Percentiles rank a stretch among this genome's conserved stretches.
phyloP scores from a whole-genome alignment of 2,329 filamentous ascomycete genomes.

The Fusarium continuum region DNA sequence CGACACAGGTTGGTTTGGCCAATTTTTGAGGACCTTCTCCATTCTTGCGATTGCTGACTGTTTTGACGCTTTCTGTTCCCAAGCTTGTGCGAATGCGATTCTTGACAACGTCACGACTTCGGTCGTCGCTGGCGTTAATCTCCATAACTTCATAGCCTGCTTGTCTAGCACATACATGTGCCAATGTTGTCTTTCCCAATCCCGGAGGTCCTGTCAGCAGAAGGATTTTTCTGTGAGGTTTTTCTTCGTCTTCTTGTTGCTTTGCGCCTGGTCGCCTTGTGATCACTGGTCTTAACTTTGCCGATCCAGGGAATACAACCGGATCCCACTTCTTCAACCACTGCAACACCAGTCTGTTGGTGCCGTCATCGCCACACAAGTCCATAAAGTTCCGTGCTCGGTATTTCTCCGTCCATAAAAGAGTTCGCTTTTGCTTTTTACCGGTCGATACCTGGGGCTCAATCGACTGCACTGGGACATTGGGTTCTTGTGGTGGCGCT shows the following conservation, averaged over 20 bases:
- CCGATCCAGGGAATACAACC: slow-evolving; percentile 84
- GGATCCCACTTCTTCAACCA: slow-evolving; percentile 97
- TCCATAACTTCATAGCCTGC: slow-evolving; percentile 97
- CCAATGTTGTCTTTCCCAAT: slow-evolving; percentile 93
- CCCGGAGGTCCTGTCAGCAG: slow-evolving; percentile 92
- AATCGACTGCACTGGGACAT: slow-evolving; percentile 54
- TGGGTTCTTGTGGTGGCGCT: slow-evolving; percentile 38
- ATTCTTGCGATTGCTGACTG: slow-evolving; percentile 69
- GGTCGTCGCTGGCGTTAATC: slow-evolving; percentile 97
- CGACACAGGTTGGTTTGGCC: slow-evolving; percentile 87
- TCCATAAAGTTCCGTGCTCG: slow-evolving; percentile 91
- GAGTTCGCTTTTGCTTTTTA: slow-evolving; percentile 59
- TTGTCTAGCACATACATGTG: slow-evolving; percentile 94
- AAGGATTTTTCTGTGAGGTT: slow-evolving; percentile 84
- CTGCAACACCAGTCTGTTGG: slow-evolving; percentile 86
- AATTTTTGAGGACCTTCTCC: slow-evolving; percentile 69
- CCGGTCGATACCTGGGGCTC: slow-evolving; percentile 46
- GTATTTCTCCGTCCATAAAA: slow-evolving; percentile 98
- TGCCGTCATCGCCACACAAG: slow-evolving; percentile 91
- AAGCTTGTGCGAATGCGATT: slow-evolving; percentile 90
- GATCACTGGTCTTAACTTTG: slow-evolving; percentile 63
- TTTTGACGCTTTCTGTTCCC: slow-evolving; percentile 92
- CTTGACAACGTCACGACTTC: slow-evolving; percentile 88
- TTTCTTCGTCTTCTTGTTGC: slow-evolving; percentile 70
- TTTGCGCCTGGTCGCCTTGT: slow-evolving; percentile 54